Evolutionary conservation across 306 rosid species (phyloP).

Genomic region (Inga oerstediana): DNA sequence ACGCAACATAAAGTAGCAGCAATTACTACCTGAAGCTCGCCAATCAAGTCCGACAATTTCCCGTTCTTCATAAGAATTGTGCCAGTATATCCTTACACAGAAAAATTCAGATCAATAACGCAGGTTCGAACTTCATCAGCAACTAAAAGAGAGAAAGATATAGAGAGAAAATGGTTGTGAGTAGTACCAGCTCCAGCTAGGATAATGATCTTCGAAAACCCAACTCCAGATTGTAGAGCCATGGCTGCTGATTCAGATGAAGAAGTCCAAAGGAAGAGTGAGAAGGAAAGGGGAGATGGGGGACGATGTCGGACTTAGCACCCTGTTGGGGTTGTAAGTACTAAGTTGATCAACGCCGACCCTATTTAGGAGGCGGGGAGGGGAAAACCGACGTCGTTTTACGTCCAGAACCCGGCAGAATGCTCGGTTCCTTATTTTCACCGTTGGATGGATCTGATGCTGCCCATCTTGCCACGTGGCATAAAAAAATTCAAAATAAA

Average conservation of each 20-base stretch:
- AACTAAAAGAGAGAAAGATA: neutral
- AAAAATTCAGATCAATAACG: constrained; percentile 25
- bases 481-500: no score
- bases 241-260: constrained; percentile 46
- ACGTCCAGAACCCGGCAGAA: no score
- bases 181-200: constrained; percentile 71
- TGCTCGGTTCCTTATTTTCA: no score
- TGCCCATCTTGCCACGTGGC: no score
- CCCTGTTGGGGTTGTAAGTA: neutral
- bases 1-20: constrained; percentile 1
- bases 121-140: neutral
- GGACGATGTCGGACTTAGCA: neutral
- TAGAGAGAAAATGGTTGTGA: neutral
- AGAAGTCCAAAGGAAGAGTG: constrained; percentile 11
- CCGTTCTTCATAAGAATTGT: constrained; percentile 71
- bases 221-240: constrained; percentile 80
- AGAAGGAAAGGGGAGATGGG: neutral
- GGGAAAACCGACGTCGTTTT: no score
- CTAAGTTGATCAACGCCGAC: no score
- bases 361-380: no score
- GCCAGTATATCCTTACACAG: constrained; percentile 69
- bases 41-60: constrained; percentile 73
- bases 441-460: no score
- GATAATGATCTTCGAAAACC: constrained; percentile 61
- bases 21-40: constrained; percentile 72